phyloP scores from a whole-genome alignment of 139 green algal genomes.

The Dunaliella primolecta region DNA sequence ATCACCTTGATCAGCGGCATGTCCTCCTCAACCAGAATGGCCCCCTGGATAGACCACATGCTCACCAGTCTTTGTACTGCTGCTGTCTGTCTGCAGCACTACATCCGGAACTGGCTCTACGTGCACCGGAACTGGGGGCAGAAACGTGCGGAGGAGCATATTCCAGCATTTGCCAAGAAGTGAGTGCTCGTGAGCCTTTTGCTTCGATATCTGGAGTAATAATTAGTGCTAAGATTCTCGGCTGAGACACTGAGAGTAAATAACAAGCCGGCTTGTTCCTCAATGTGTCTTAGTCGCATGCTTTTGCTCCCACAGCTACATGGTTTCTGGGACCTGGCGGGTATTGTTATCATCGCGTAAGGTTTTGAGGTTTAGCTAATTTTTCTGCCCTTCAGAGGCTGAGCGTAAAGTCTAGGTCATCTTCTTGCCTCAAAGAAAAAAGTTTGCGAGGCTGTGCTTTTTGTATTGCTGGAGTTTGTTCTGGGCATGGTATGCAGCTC shows the following conservation, averaged over 20 bases:
- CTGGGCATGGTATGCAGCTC: neutral
- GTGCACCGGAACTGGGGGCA: constrained; percentile 33
- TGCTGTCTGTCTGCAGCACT: constrained; percentile 54
- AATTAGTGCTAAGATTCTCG: neutral
- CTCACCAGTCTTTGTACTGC: too few species aligned
- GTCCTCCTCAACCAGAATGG: too few species aligned
- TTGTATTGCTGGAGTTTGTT: too few species aligned
- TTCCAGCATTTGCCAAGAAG: constrained; percentile 33
- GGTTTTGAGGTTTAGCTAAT: too few species aligned
- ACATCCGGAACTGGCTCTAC: constrained; percentile 68
- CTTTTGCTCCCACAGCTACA: neutral
- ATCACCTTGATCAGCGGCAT: too few species aligned
- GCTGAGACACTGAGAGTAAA: neutral
- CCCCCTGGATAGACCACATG: too few species aligned
- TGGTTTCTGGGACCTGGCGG: neutral
- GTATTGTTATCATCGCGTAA: neutral
- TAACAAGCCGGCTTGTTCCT: neutral
- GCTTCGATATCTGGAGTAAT: too few species aligned
- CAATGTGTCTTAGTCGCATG: neutral
- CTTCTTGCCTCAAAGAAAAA: too few species aligned
- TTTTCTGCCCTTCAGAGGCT: too few species aligned
- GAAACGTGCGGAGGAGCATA: constrained; percentile 31
- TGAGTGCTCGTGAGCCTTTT: too few species aligned
- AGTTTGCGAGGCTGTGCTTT: too few species aligned
- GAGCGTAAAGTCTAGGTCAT: too few species aligned